Evolutionary conservation across 805 yeast species (phyloP).

Genomic region (Maudiozyma serrabonitensis): DNA sequence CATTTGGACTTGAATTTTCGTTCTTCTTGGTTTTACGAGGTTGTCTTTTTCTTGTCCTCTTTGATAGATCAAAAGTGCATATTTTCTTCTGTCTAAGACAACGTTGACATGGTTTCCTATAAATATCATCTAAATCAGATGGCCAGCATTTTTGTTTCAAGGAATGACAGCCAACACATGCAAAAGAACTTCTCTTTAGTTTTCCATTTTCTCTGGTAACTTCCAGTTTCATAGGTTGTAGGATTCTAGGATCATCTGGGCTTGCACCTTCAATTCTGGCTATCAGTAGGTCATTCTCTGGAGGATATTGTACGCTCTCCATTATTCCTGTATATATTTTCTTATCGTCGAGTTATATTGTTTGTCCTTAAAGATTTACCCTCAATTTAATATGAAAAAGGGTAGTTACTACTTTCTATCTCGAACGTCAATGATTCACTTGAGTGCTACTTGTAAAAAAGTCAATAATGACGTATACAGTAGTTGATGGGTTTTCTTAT

Average conservation of each 20-base stretch:
- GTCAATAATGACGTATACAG: no score
- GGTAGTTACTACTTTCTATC: no score
- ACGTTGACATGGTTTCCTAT: constrained; percentile 59
- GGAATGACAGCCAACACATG: constrained; percentile 50
- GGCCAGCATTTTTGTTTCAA: constrained; percentile 82
- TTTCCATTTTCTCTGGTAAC: constrained; percentile 14
- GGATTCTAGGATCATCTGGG: constrained; percentile 17
- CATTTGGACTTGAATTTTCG: not conserved
- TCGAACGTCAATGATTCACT: no score
- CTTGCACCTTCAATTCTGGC: constrained; percentile 17
- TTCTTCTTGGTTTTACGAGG: not conserved
- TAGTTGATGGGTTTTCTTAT: no score
- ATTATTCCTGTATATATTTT: not conserved
- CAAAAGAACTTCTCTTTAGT: constrained; percentile 27
- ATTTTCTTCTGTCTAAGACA: constrained; percentile 53
- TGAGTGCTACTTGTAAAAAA: no score
- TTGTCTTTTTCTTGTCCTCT: constrained; percentile 39
- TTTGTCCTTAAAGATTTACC: no score
- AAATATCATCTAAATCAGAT: constrained; percentile 35
- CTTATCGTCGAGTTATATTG: not conserved
- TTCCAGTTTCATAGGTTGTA: constrained; percentile 17
- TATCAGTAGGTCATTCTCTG: not conserved
- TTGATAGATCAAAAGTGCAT: constrained; percentile 61
- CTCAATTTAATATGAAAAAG: no score
- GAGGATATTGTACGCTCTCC: not conserved